Base-by-base conservation (phyloP, 2,329 filamentous ascomycete genomes). In the Botryotinia narcissicola region DNA sequence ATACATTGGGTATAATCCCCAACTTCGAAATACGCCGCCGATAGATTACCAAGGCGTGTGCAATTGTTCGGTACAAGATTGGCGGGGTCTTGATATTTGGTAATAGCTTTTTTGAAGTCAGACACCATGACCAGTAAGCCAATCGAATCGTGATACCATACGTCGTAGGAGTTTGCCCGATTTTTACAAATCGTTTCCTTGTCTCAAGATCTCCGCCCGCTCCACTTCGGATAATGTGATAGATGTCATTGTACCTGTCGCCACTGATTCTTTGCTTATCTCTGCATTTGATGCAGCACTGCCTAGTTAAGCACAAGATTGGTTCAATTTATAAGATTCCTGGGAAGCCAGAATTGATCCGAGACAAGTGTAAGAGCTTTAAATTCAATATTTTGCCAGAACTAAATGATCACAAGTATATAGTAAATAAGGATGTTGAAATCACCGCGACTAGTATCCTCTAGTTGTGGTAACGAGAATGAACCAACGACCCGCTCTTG, bases 51-150 rank as follows among this genome's bases (percentile, higher is more conserved):
- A 29, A 72, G 61, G 2, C 70, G 71, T 29, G 48, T 46, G 32
- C 46, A 83, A 1, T 91, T 70, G 12, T 60, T 7, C 7, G 67
- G 67, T 44, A 35, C 12, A 46, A 70, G 37, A 16, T 44, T 61
- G 35, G 42, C n/a, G 18, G 54, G 32, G 62, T 70, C 37, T 70
- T 46, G 68, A 46, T 62, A 61, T 32, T 70, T 62, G 60, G 25
- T 29, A 10, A 46, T 35, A 44, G 68, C 54, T 70, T 14, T 54
- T 29, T 29, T 18, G 35, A 35, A 37, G 46, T 42, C 64, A 54
- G 40, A 29, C 35, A 35, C 25, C 8, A 68, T 42, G 40, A 35
- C 14, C 16, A 67, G 20, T 51, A 20, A 37, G 63, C 29, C 25
- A 40, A 16, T 18, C 14, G 29, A 22, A 29, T 25, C 2, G 37